A percentile compares a stretch with the other conserved stretches of the same genome.
phyloP scores from a whole-genome alignment of 257 asterid genomes.

The Solanum ossicruentum region DNA sequence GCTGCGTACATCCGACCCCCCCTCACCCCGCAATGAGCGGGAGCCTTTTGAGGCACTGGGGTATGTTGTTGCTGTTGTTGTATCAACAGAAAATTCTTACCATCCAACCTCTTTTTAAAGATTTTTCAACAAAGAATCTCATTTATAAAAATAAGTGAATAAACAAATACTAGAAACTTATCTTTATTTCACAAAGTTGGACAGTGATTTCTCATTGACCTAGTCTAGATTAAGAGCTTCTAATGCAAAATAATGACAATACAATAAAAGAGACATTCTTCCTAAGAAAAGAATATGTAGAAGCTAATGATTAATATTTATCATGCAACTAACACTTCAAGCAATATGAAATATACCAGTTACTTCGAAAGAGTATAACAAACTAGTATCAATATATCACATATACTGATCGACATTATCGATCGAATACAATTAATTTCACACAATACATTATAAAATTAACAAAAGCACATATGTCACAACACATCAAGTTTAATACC shows the following conservation, averaged over 20 bases:
- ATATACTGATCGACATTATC: not conserved
- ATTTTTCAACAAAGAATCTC: not conserved
- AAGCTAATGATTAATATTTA: not conserved
- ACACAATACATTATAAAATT: not conserved
- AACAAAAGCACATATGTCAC: not conserved
- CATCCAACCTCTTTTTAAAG: not conserved
- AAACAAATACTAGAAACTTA: not conserved
- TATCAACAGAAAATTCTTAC: too few relatives aligned
- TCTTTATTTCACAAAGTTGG: not conserved
- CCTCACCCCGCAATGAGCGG: too few relatives aligned
- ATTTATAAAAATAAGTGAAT: not conserved
- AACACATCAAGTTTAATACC: not conserved
- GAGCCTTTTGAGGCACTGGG: too few relatives aligned
- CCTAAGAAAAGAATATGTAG: not conserved
- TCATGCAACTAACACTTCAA: not conserved
- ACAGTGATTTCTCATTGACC: not conserved
- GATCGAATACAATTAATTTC: not conserved
- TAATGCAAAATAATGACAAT: not conserved
- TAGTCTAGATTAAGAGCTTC: not conserved
- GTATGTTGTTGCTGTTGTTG: too few relatives aligned
- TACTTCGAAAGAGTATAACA: not conserved
- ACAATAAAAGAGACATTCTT: not conserved
- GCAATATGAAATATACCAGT: not conserved
- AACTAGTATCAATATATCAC: not conserved
- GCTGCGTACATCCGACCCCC: too few relatives aligned